These are phyloP conservation scores for Sporisorium scitamineum DNA, from an alignment of 1,284 basidiomycete genomes.

Conservation along the genomic window DNA sequence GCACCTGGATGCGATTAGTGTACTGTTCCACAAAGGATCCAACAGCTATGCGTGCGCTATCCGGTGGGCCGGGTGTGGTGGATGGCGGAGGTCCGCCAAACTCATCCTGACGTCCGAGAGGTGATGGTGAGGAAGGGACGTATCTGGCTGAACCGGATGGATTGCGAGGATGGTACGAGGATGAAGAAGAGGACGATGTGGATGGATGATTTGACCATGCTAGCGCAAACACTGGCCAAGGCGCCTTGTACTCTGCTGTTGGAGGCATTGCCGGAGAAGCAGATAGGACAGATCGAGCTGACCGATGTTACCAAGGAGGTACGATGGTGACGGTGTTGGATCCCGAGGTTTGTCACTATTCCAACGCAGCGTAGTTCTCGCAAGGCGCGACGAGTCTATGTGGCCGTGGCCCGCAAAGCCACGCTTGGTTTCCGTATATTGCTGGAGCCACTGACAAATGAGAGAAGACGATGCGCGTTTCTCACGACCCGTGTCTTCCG, in stretches of 20 bases:
- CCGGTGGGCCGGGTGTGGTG: constrained; percentile 42
- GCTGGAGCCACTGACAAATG: not conserved
- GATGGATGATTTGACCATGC: constrained; percentile 62
- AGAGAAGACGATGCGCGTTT: not conserved
- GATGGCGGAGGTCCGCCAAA: constrained; percentile 28
- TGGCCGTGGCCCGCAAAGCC: not conserved
- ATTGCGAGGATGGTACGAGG: constrained; percentile 46
- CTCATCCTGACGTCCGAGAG: constrained; percentile 41
- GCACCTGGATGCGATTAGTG: constrained; percentile 66
- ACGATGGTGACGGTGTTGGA: not conserved
- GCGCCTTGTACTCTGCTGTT: constrained; percentile 48
- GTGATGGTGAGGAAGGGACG: constrained; percentile 47
- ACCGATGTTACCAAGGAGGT: not conserved
- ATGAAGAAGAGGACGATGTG: constrained; percentile 41
- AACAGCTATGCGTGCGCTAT: constrained; percentile 60
- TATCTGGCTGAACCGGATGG: constrained; percentile 45
- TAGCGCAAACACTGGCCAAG: constrained; percentile 62
- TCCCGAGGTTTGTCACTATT: not conserved
- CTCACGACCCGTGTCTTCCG: not conserved
- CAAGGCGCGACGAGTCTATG: not conserved
- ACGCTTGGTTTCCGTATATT: not conserved
- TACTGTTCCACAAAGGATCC: constrained; percentile 67
- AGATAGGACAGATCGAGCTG: no score
- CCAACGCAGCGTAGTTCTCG: not conserved
- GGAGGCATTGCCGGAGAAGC: constrained; percentile 22